Conservation (phyloP, 73 alveolate species). For the Paramecium octaurelia region DNA sequence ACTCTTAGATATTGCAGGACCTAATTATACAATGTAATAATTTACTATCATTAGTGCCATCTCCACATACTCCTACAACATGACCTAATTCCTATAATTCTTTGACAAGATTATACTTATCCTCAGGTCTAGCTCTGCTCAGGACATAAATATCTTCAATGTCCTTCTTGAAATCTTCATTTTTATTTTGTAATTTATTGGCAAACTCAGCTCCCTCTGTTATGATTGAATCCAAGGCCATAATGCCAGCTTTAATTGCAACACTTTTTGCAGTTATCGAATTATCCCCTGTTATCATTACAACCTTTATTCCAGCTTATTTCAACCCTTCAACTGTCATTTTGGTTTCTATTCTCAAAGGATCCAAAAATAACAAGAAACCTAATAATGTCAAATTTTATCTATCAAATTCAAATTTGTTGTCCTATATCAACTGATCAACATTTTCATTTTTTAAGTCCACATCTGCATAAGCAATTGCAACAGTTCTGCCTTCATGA, state of each 20-base stretch:
- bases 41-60: slow-evolving; percentile 63
- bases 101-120: slow-evolving; percentile 86
- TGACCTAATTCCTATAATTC: slow-evolving; percentile 81
- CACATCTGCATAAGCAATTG: slow-evolving; percentile 63
- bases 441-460: slow-evolving; percentile 55
- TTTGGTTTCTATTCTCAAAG: slow-evolving; percentile 79
- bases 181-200: slow-evolving; percentile 60
- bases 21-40: neutral
- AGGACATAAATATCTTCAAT: slow-evolving; percentile 73
- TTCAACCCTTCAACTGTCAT: slow-evolving; percentile 70
- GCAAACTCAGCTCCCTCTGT: slow-evolving; percentile 79
- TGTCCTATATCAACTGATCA: slow-evolving; percentile 48
- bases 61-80: slow-evolving; percentile 96
- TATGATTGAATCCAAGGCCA: slow-evolving; percentile 26
- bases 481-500: slow-evolving; percentile 60
- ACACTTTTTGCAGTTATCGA: slow-evolving; percentile 78
- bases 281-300: slow-evolving; percentile 93
- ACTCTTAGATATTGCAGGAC: slow-evolving; percentile 64
- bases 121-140: slow-evolving; percentile 91
- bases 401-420: slow-evolving; percentile 65
- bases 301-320: slow-evolving; percentile 85
- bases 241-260: slow-evolving; percentile 82
- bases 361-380: slow-evolving; percentile 75
- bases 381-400: slow-evolving; percentile 68
- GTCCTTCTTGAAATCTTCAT: slow-evolving; percentile 45